These are phyloP conservation scores for Trypanosoma conorhini DNA, from an alignment of 208 protist species.

Conservation along the genomic window DNA sequence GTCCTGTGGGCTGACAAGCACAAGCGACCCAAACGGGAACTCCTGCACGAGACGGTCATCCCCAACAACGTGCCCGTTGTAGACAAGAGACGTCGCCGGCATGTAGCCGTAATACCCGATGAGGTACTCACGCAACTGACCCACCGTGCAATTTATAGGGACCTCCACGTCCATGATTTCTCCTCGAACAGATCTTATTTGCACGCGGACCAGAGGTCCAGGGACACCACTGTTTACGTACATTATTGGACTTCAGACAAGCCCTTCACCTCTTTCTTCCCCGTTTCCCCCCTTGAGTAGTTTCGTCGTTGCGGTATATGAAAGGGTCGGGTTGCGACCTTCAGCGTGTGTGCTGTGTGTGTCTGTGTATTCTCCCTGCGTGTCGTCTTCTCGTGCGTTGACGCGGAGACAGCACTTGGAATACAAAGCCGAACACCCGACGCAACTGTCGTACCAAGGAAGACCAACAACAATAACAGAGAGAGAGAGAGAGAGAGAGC, in stretches of 20 bases:
- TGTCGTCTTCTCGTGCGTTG: neutral
- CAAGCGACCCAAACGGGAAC: slow-evolving; percentile 71
- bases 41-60: slow-evolving; percentile 39
- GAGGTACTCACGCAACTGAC: slow-evolving; percentile 59
- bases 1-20: slow-evolving; percentile 43
- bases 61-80: slow-evolving; percentile 25
- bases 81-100: slow-evolving; percentile 46
- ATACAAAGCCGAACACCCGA: neutral
- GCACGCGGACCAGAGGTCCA: slow-evolving; percentile 36
- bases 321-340: neutral
- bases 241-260: slow-evolving; percentile 23
- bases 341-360: neutral
- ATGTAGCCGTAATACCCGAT: slow-evolving; percentile 72
- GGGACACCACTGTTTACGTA: slow-evolving; percentile 30
- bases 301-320: neutral
- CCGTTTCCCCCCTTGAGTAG: neutral
- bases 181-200: slow-evolving; percentile 60
- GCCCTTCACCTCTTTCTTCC: neutral
- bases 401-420: neutral
- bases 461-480: slow-evolving; percentile 3
- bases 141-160: slow-evolving; percentile 49
- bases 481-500: slow-evolving; percentile 6
- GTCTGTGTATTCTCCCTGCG: neutral
- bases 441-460: neutral
- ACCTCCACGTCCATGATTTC: slow-evolving; percentile 74